Percentiles rank a stretch among this genome's conserved stretches.
Evolutionary conservation across 1,284 basidiomycete genomes (phyloP).

Genomic region (Pseudozyma flocculosa): DNA sequence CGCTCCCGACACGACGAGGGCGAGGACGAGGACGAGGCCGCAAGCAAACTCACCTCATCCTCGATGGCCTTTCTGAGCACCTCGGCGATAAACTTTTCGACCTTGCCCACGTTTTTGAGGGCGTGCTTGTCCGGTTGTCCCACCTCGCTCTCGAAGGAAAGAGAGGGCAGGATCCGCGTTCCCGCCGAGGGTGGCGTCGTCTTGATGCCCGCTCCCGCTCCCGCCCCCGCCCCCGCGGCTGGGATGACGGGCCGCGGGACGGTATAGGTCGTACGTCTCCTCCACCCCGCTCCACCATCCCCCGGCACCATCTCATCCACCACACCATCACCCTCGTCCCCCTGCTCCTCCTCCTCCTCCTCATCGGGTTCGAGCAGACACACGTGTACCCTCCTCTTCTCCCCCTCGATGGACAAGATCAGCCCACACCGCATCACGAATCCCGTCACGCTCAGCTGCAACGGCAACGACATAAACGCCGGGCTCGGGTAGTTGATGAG

Average conservation of each 20-base stretch:
- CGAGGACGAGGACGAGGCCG: background rate
- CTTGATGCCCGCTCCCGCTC: no score
- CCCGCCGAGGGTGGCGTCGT: slow-evolving; percentile 60
- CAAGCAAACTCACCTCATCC: slow-evolving; percentile 37
- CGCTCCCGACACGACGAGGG: background rate
- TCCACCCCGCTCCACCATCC: no score
- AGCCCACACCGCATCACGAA: slow-evolving; percentile 83
- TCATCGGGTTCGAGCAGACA: slow-evolving; percentile 64
- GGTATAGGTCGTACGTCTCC: no score
- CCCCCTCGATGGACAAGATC: slow-evolving; percentile 85
- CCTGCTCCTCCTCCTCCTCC: slow-evolving; percentile 20
- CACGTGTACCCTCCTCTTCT: slow-evolving; percentile 74
- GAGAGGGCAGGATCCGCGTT: slow-evolving; percentile 80
- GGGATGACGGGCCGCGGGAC: no score
- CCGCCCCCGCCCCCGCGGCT: no score
- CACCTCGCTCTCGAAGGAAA: slow-evolving; percentile 93
- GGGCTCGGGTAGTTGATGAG: slow-evolving; percentile 93
- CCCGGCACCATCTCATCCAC: background rate
- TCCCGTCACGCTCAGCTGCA: slow-evolving; percentile 84
- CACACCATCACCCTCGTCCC: no score
- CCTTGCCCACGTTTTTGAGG: slow-evolving; percentile 90
- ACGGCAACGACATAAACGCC: slow-evolving; percentile 92
- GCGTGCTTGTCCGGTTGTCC: slow-evolving; percentile 95
- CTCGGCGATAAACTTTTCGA: slow-evolving; percentile 93
- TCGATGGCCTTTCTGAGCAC: slow-evolving; percentile 90